Percentiles rank a stretch among this genome's conserved stretches.
Conservation (phyloP, 495 filamentous ascomycete genomes). For the Penicillium odoratum region DNA sequence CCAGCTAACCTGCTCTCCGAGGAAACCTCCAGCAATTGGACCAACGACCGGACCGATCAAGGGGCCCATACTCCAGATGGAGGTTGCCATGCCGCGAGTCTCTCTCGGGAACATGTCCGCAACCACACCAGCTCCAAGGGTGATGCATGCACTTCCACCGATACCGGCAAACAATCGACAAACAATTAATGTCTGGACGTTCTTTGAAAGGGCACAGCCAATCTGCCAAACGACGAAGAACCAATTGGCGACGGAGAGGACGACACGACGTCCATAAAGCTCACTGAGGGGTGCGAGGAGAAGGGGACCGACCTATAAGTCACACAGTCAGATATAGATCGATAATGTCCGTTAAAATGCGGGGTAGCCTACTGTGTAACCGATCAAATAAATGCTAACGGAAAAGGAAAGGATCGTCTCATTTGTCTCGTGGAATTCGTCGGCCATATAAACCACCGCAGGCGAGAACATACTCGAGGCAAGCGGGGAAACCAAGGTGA, state of each 20-base stretch:
- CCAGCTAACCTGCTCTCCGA: conserved; percentile 55
- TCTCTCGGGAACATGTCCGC: conserved; percentile 12
- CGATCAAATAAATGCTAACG: conserved; percentile 59
- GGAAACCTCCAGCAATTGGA: conserved; percentile 48
- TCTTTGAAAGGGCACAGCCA: conserved; percentile 66
- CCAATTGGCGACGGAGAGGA: conserved; percentile 51
- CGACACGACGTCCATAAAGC: conserved; percentile 54
- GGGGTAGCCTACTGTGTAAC: conserved; percentile 50
- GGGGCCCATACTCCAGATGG: conserved; percentile 10
- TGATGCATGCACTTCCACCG: conserved; percentile 7
- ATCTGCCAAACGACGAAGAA: conserved; percentile 63
- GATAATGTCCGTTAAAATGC: background rate
- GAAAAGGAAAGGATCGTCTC: conserved; percentile 48
- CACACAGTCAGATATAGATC: background rate
- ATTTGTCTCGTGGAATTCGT: conserved; percentile 59
- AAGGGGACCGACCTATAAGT: conserved; percentile 36
- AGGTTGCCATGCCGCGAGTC: conserved; percentile 6
- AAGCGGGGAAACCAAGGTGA: conserved; percentile 51
- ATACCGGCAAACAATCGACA: conserved; percentile 52
- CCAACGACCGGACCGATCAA: conserved; percentile 8
- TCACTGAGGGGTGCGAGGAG: conserved; percentile 53
- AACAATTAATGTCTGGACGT: conserved; percentile 56
- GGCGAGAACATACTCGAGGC: conserved; percentile 77
- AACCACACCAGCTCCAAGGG: conserved; percentile 11
- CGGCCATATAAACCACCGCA: conserved; percentile 50